These are phyloP conservation scores for Berberis thunbergii DNA, from an alignment of 164 flowering plant genomes.

Conservation along the genomic window DNA sequence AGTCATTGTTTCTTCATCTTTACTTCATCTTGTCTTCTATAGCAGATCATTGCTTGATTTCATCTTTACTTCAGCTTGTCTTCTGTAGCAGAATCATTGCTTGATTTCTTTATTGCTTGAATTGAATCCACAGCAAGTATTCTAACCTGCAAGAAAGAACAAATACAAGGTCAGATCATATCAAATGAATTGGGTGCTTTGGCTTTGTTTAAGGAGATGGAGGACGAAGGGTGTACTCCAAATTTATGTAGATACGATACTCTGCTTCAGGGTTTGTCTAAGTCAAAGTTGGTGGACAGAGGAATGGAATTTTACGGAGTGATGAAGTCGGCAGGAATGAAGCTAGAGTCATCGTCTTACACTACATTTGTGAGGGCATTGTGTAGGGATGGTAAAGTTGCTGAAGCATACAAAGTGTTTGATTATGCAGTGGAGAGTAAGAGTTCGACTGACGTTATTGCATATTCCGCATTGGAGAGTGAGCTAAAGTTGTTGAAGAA, in stretches of 20 bases:
- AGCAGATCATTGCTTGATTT: too few relatives aligned
- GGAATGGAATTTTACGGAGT: constrained; percentile 49
- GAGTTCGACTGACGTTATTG: constrained; percentile 62
- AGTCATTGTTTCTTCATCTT: too few relatives aligned
- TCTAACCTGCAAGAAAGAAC: too few relatives aligned
- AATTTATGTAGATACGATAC: constrained; percentile 77
- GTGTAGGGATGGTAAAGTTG: constrained; percentile 58
- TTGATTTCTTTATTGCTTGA: too few relatives aligned
- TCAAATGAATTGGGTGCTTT: constrained; percentile 61
- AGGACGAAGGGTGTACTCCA: constrained; percentile 60
- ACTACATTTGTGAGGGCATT: constrained; percentile 63
- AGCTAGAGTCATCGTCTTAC: constrained; percentile 71
- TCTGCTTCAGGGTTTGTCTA: constrained; percentile 79
- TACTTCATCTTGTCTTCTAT: too few relatives aligned
- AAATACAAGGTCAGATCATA: too few relatives aligned
- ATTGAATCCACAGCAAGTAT: too few relatives aligned
- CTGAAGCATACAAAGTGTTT: constrained; percentile 80
- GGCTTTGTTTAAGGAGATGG: constrained; percentile 65
- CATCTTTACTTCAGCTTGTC: too few relatives aligned
- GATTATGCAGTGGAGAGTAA: constrained; percentile 84
- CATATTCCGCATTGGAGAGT: constrained; percentile 58
- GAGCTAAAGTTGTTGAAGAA: constrained; percentile 59
- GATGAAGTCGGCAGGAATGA: constrained; percentile 53
- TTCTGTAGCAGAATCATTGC: too few relatives aligned
- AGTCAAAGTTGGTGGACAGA: constrained; percentile 49